Evolutionary conservation across 2,329 filamentous ascomycete species (phyloP).

Genomic region (Aspergillus transmontanensis): DNA sequence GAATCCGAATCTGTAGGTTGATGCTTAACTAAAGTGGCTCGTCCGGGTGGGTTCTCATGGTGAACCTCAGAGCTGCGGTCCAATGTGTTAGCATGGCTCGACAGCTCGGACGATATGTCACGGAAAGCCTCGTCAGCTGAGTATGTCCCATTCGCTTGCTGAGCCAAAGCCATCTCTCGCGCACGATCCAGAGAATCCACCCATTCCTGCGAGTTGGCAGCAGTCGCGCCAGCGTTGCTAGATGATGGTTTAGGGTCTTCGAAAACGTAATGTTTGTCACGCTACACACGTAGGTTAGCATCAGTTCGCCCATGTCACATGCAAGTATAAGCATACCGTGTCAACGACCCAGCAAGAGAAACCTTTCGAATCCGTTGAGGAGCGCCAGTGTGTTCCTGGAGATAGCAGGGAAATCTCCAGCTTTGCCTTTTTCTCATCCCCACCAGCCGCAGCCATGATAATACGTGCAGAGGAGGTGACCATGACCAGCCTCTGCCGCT

Average conservation of each 20-base stretch:
- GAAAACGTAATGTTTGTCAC: constrained; percentile 87
- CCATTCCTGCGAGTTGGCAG: constrained; percentile 83
- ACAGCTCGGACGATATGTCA: constrained; percentile 70
- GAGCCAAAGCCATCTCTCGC: constrained; percentile 77
- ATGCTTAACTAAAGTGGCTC: constrained; percentile 48
- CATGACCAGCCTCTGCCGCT: constrained; percentile 90
- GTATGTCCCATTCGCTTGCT: constrained; percentile 68
- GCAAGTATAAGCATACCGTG: constrained; percentile 67
- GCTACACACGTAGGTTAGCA: constrained; percentile 55
- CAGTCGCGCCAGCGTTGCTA: constrained; percentile 63
- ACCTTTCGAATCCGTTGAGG: constrained; percentile 81
- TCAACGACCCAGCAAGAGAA: constrained; percentile 88
- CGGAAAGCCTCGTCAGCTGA: constrained; percentile 67
- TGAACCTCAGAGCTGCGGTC: constrained; percentile 45
- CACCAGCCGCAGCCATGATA: constrained; percentile 85
- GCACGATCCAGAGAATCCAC: constrained; percentile 85
- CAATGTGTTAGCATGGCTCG: constrained; percentile 60
- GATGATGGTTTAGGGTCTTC: constrained; percentile 82
- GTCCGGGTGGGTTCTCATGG: constrained; percentile 42
- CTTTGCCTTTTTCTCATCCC: constrained; percentile 94
- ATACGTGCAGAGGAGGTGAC: constrained; percentile 89
- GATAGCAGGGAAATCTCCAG: constrained; percentile 83
- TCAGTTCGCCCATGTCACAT: constrained; percentile 18
- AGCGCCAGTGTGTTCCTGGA: constrained; percentile 76
- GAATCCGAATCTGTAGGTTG: constrained; percentile 53